Evolutionary conservation across 345 rosid genomes (phyloP).

Genomic region (Erysimum cheiranthoides): DNA sequence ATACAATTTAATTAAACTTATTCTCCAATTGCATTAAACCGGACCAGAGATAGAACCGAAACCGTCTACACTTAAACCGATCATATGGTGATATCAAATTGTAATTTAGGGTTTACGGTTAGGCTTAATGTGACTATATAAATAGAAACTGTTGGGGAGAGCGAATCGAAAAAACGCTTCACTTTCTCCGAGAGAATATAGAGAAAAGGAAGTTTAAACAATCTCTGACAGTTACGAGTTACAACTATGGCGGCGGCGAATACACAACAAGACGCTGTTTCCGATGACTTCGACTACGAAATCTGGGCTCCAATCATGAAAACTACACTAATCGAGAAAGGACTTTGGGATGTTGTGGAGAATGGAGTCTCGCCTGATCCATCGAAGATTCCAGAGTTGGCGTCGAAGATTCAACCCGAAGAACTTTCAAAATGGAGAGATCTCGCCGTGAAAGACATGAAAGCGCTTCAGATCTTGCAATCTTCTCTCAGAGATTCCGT

Average conservation of each 20-base stretch:
- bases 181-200: neutral
- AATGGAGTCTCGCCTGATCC: conserved; percentile 25
- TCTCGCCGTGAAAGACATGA: conserved; percentile 5
- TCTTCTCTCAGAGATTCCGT: conserved; percentile 6
- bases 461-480: conserved; percentile 13
- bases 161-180: neutral
- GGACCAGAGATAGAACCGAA: neutral
- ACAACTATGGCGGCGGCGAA: neutral
- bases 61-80: conserved; percentile 3
- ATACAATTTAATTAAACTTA: neutral
- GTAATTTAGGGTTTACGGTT: neutral
- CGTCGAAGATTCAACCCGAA: neutral
- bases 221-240: neutral
- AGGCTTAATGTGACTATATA: neutral
- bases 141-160: neutral
- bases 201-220: neutral
- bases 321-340: conserved; percentile 1
- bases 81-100: neutral
- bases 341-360: conserved; percentile 30
- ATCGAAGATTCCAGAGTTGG: neutral
- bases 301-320: neutral
- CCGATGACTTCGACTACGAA: neutral
- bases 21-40: conserved; percentile 3
- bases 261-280: neutral
- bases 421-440: conserved; percentile 19